A percentile compares a stretch with the other conserved stretches of the same genome.
Evolutionary conservation across 768 basidiomycete species (phyloP).

Genomic region (Boletus speciosus): DNA sequence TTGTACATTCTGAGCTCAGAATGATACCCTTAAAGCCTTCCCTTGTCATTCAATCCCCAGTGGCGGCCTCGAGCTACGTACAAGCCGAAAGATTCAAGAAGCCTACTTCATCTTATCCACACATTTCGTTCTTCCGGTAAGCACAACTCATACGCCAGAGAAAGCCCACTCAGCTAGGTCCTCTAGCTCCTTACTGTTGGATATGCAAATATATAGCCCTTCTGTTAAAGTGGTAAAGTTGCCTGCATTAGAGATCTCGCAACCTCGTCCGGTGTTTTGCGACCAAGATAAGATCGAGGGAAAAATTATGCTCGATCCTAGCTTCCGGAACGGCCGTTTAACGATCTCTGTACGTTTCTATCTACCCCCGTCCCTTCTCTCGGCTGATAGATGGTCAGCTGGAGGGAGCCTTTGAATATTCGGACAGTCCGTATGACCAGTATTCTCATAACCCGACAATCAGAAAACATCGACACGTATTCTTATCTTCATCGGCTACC

Average conservation of each 20-base stretch:
- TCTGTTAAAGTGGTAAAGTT: slow-evolving; percentile 48
- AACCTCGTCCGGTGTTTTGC: slow-evolving; percentile 50
- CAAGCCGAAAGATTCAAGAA: slow-evolving; percentile 25
- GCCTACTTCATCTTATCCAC: slow-evolving; percentile 31
- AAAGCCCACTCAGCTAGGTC: slow-evolving; percentile 3
- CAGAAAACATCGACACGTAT: slow-evolving; percentile 41
- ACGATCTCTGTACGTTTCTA: slow-evolving; percentile 46
- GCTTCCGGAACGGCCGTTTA: slow-evolving; percentile 51
- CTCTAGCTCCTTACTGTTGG: slow-evolving; percentile 50
- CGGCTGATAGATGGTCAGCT: slow-evolving; percentile 39
- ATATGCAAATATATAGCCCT: slow-evolving; percentile 60
- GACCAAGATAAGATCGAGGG: slow-evolving; percentile 60
- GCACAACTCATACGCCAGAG: slow-evolving; percentile 6
- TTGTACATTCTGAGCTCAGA: not conserved
- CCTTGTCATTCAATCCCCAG: slow-evolving; percentile 11
- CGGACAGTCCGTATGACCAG: slow-evolving; percentile 18
- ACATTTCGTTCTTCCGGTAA: slow-evolving; percentile 51
- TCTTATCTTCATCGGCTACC: slow-evolving; percentile 45
- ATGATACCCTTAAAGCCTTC: slow-evolving; percentile 23
- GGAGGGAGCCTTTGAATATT: slow-evolving; percentile 57
- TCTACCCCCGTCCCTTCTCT: not conserved
- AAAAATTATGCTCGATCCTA: slow-evolving; percentile 54
- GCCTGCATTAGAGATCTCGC: slow-evolving; percentile 21
- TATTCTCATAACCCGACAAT: slow-evolving; percentile 18
- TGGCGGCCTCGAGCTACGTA: slow-evolving; percentile 33